Percentiles rank a stretch among this genome's conserved stretches.
These are phyloP conservation scores for Pilatotrama ljubarskyi DNA, from an alignment of 768 basidiomycete genomes.

Conservation along the genomic window DNA sequence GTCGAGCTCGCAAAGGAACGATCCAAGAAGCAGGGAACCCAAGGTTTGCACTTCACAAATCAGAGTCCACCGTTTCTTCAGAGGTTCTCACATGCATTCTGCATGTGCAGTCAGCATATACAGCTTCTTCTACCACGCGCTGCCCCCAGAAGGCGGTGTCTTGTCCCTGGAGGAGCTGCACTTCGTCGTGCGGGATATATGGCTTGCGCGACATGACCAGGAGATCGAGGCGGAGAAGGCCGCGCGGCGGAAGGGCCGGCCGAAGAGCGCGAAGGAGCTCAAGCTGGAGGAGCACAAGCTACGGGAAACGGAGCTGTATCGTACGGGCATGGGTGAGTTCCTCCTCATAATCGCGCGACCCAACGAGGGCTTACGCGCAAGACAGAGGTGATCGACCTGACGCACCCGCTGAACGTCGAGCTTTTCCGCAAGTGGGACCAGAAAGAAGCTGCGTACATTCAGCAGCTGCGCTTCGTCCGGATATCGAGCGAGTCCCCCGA, in stretches of 20 bases:
- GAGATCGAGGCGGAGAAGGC: slow-evolving; percentile 63
- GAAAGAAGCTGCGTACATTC: slow-evolving; percentile 67
- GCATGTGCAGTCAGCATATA: slow-evolving; percentile 60
- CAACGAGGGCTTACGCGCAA: background rate
- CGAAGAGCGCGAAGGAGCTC: slow-evolving; percentile 67
- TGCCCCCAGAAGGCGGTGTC: slow-evolving; percentile 57
- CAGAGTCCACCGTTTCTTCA: background rate
- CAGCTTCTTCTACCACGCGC: slow-evolving; percentile 72
- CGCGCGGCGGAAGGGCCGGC: slow-evolving; percentile 68
- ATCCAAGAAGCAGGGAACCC: slow-evolving; percentile 51
- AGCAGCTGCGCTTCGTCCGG: slow-evolving; percentile 73
- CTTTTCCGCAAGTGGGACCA: slow-evolving; percentile 81
- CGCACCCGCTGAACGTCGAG: slow-evolving; percentile 65
- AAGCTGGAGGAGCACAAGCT: slow-evolving; percentile 72
- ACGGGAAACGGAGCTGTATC: slow-evolving; percentile 69
- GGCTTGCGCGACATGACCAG: slow-evolving; percentile 71
- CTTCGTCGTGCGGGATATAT: slow-evolving; percentile 58
- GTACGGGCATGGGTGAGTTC: slow-evolving; percentile 75
- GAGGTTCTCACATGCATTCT: background rate
- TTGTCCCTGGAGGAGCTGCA: slow-evolving; percentile 70
- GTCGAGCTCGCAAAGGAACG: slow-evolving; percentile 56
- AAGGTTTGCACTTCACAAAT: slow-evolving; percentile 42
- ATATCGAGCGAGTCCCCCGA: slow-evolving; percentile 60
- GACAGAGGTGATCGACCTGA: slow-evolving; percentile 78
- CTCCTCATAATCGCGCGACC: no score